Base-by-base conservation (phyloP, 23 red algal species). In the Chondrus crispus region DNA sequence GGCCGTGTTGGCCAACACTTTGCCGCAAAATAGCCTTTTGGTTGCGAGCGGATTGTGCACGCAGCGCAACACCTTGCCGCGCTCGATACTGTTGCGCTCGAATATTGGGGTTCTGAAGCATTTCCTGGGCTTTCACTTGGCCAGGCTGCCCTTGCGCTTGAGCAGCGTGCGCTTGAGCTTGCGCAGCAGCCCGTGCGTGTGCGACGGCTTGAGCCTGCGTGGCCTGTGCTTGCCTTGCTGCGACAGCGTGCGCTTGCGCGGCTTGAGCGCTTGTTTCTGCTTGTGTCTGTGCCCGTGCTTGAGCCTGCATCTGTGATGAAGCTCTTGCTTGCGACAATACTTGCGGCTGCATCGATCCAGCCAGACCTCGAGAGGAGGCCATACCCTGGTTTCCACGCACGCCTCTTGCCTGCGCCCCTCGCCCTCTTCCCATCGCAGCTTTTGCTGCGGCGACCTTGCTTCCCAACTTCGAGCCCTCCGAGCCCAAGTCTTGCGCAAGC, bases 281-380 rank as follows among this genome's bases (percentile, higher is more conserved):
- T 45, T 49, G 46, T 24, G 76, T 45, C 32, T 81, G 76, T 19
- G 76, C 76, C 76, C 30, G 76, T 5, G 76, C 76, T 55, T 81
- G 76, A 36, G 76, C 76, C 76, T 81, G 76, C 42, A 55, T 45
- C 45, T 81, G 76, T 18, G 52, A 36, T 47, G 44, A 30, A 30
- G 45, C 76, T 29, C 45, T 33, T 4, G 76, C 76, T 18, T 81
- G 76, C 33, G 76, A 36, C 38, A 30, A 46, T 81, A 30, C 76
- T 81, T 81, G 76, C 5, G 76, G 39, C 38, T 49, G 46, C 5
- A 36, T 49, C 13, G 52, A 30, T 13, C 36, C n/a, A n/a, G n/a
- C n/a, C n/a, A n/a, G n/a, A n/a, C n/a, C n/a, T n/a, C n/a, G n/a
- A n/a, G n/a, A n/a, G n/a, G n/a, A n/a, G n/a, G n/a, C n/a, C n/a